Evolutionary conservation across 768 basidiomycete genomes (phyloP), one percentile per base, ranked within the genome.

Genomic region (Coprinopsis marcescibilis): DNA sequence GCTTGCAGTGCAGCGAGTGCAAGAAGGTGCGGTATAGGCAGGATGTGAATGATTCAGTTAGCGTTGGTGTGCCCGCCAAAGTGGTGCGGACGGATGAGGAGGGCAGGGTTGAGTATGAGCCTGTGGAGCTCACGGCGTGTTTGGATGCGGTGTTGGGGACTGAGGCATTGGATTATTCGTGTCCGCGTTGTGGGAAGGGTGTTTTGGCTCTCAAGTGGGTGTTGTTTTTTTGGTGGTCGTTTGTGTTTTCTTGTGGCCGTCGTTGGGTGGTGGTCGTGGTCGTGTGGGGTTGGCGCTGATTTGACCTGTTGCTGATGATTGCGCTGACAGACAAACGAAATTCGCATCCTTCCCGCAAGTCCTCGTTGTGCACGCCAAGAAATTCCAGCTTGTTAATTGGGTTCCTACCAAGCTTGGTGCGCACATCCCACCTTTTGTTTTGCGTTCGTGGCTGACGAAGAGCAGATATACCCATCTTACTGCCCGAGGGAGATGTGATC

Each of bases 341-440:
- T 88, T 98, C 55, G 77, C 87, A 0, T 85, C 88, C 1, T 90
- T 95, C 72, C 96, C 96, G 0, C 77, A 92, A 10, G 80, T 91
- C 1, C 74, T 98, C 0, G 82, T 95, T 6, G 64, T 99, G 1
- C 94, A 96, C 52, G 84, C 91, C 34, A 89, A 88, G 60, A 95
- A 95, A 57, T 97, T 96, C 70, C 89, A 93, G 63, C 76, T 95
- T 3, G 85, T 92, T 33, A 91, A 92, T 55, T 98, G 96, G 96
- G 90, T 99, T 1, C 96, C 96, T 0, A 76, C 85, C 2, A 99
- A 99, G 65, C 73, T 98, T 23, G 90, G 92, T 91, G 52, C 14
- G 80, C 59, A 21, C 14, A 20, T 17, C 43, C 11, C 15, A n/a
- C 32, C 33, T 38, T 13, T 13, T 23, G 26, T 30, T 19, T 11